Conservation (phyloP, 1,139 yeast species). For the Suhomyces taliae region DNA sequence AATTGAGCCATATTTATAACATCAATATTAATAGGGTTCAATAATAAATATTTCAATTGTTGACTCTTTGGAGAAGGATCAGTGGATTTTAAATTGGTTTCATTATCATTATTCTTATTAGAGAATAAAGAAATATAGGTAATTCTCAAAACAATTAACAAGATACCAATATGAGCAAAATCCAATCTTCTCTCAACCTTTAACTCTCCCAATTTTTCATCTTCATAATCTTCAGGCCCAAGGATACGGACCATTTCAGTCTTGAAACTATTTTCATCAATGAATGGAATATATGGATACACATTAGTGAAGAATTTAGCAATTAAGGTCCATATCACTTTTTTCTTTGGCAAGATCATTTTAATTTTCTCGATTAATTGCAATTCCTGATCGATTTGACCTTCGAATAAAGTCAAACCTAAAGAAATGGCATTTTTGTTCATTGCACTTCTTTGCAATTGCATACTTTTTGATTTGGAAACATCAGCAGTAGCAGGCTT, state of each 20-base stretch:
- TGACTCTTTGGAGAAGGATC: constrained; percentile 25
- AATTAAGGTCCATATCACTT: constrained; percentile 32
- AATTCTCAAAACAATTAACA: constrained; percentile 43
- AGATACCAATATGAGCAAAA: constrained; percentile 45
- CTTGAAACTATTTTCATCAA: constrained; percentile 43
- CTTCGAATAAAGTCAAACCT: constrained; percentile 33
- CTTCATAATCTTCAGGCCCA: constrained; percentile 16
- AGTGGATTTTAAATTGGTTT: constrained; percentile 23
- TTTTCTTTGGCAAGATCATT: constrained; percentile 39
- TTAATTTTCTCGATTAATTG: constrained; percentile 26
- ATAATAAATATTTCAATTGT: constrained; percentile 43
- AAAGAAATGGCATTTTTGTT: constrained; percentile 27
- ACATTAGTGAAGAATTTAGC: constrained; percentile 42
- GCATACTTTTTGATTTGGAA: not conserved
- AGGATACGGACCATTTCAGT: constrained; percentile 21
- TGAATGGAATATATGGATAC: constrained; percentile 51
- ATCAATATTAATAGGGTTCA: constrained; percentile 49
- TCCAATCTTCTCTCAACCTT: constrained; percentile 41
- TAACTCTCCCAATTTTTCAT: constrained; percentile 16
- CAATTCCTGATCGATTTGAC: constrained; percentile 31
- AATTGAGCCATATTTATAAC: constrained; percentile 49
- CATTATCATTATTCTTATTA: constrained; percentile 32
- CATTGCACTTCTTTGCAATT: constrained; percentile 11
- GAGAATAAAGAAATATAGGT: constrained; percentile 37
- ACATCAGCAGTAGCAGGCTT: not conserved